Base-by-base conservation (phyloP, 345 rosid species). In the Clarkia xantiana region DNA sequence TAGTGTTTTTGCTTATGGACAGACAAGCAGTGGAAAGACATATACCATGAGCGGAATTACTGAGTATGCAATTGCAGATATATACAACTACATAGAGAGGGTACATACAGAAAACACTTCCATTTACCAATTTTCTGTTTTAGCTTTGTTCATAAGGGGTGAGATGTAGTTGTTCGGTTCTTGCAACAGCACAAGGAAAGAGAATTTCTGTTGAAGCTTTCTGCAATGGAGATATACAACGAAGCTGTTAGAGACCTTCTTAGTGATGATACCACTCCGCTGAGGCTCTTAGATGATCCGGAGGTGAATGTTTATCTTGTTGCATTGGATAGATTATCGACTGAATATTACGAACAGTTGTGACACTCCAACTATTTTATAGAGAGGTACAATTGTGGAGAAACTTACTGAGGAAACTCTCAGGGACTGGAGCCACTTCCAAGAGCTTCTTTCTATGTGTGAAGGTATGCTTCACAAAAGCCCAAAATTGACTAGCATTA, bases 21-120 rank as follows among this genome's bases (percentile, higher is more conserved):
- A 88, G 86, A 88, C 95, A 53, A 88, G 95, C 62, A 80, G 94
- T 48, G 97, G 97, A 66, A 84, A 88, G 70, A 88, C 93, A 3
- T 88, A 72, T 67, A 88, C 95, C 20, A 88, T 85, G 97, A 60
- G 60, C 59, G 95, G 95, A 51, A 72, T 89, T 38, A 89, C 94
- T n/a, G 90, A 80, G 54, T 77, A 67, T 51, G 55, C 78, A 51
- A 66, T 89, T 64, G 73, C 81, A 14, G 94, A 89, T 69, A 80
- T 85, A 69, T 82, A 76, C 67, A 86, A 78, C 18, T 82, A 75
- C 64, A 65, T 82, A 29, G 69, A 73, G 16, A 78, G 62, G 80
- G 97, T 80, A 53, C 45, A 42, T 42, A 42, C 5, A 42, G 11
- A 42, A 42, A 42, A 42, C 15, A 53, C 29, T 16, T 16, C 40